Conservation (phyloP, 2,329 filamentous ascomycete genomes). For the Apiospora kogelbergensis region DNA sequence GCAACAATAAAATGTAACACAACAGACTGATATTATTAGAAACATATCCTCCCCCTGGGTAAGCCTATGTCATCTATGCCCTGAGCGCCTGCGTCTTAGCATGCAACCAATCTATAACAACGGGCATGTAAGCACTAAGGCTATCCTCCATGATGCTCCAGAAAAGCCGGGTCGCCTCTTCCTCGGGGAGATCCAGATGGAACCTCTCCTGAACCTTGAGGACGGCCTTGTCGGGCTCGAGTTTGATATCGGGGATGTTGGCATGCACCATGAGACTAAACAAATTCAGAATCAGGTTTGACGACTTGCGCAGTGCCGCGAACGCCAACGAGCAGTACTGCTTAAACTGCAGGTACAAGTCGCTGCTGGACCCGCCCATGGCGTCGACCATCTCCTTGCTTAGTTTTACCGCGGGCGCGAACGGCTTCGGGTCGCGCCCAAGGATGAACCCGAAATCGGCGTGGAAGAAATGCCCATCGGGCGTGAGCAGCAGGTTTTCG, state of each 20-base stretch:
- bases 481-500: constrained; percentile 89
- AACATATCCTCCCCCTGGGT: not conserved
- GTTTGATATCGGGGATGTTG: constrained; percentile 91
- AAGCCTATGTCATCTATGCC: constrained; percentile 47
- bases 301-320: constrained; percentile 83
- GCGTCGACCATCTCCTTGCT: constrained; percentile 98
- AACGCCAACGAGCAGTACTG: constrained; percentile 96
- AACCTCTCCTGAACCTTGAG: constrained; percentile 94
- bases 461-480: constrained; percentile 94
- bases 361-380: constrained; percentile 77
- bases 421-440: constrained; percentile 94
- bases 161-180: constrained; percentile 86
- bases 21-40: not conserved
- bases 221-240: constrained; percentile 91
- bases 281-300: constrained; percentile 88
- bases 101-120: constrained; percentile 93
- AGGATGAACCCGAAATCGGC: constrained; percentile 98
- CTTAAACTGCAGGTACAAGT: constrained; percentile 86
- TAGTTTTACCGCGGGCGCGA: constrained; percentile 95
- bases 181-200: constrained; percentile 86
- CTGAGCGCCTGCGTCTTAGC: constrained; percentile 90
- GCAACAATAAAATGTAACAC: not conserved
- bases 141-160: constrained; percentile 90
- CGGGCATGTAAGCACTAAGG: constrained; percentile 83
- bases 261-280: constrained; percentile 98